Evolutionary conservation across 148 eudicot genomes (phyloP).

Genomic region (Camellia lanceoleosa): DNA sequence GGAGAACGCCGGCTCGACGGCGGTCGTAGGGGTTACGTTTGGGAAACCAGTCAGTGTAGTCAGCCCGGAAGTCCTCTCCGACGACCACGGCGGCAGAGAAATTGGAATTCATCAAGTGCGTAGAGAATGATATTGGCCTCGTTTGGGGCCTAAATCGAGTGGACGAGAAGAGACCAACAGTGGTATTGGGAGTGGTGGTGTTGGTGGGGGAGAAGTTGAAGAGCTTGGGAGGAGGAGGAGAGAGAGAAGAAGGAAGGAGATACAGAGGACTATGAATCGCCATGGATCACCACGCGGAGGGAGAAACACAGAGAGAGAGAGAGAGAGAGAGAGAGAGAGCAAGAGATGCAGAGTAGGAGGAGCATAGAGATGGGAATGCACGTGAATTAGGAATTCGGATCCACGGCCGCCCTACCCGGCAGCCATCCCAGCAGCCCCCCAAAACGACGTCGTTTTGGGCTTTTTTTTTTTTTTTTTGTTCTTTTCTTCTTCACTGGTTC

Average conservation of each 20-base stretch:
- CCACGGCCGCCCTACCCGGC: too few relatives aligned
- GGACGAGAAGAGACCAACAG: not conserved
- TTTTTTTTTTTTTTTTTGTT: too few relatives aligned
- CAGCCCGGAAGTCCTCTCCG: conserved; percentile 71
- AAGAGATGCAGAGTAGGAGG: not conserved
- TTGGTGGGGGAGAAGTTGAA: not conserved
- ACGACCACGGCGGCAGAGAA: conserved; percentile 21
- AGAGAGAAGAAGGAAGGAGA: conserved; percentile 9
- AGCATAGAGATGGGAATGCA: not conserved
- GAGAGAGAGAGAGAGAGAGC: not conserved
- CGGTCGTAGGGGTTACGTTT: conserved; percentile 22
- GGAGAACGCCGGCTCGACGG: conserved; percentile 77
- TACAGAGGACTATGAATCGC: conserved; percentile 18
- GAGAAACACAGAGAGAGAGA: too few relatives aligned
- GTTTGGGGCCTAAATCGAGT: not conserved
- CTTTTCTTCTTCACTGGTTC: too few relatives aligned
- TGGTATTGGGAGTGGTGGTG: not conserved
- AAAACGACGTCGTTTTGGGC: too few relatives aligned
- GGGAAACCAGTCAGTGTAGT: conserved; percentile 60
- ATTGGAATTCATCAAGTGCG: not conserved
- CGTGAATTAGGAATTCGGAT: too few relatives aligned
- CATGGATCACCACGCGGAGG: conserved; percentile 4
- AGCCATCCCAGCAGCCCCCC: too few relatives aligned
- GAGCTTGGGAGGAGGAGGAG: conserved; percentile 15
- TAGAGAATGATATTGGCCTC: not conserved